These are phyloP conservation scores for Laguncularia racemosa DNA, from an alignment of 345 rosid species.

Conservation along the genomic window DNA sequence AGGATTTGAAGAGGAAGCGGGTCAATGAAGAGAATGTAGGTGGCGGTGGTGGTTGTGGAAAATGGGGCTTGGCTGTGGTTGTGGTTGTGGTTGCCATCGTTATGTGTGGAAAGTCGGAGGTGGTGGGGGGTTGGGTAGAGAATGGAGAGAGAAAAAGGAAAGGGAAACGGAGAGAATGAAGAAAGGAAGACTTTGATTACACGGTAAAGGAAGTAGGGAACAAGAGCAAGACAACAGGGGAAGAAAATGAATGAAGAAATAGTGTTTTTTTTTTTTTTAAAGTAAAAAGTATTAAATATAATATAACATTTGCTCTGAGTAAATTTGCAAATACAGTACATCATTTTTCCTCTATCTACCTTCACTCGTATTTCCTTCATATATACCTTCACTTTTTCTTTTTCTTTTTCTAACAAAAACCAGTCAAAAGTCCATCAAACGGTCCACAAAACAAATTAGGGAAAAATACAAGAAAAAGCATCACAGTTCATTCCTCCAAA, in stretches of 20 bases:
- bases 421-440: no score
- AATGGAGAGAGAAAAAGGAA: neutral
- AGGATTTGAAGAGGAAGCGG: constrained; percentile 43
- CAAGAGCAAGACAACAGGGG: constrained; percentile 8
- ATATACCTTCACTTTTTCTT: no score
- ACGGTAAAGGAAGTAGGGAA: constrained; percentile 30
- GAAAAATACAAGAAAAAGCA: no score
- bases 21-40: constrained; percentile 10
- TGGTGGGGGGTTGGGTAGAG: constrained; percentile 2
- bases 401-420: no score
- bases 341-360: no score
- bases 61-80: constrained; percentile 17
- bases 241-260: constrained; percentile 6
- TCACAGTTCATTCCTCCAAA: no score
- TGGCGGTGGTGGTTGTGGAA: constrained; percentile 13
- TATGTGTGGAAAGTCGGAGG: constrained; percentile 6
- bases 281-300: no score
- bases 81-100: constrained; percentile 41
- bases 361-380: no score
- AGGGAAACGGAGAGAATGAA: constrained; percentile 16
- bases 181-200: constrained; percentile 67
- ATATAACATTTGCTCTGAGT: no score
- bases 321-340: no score
- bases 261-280: constrained; percentile 14
- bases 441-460: no score